These are phyloP conservation scores for Plasmodium gaboni DNA, from an alignment of 169 alveolate genomes.

Conservation along the genomic window DNA sequence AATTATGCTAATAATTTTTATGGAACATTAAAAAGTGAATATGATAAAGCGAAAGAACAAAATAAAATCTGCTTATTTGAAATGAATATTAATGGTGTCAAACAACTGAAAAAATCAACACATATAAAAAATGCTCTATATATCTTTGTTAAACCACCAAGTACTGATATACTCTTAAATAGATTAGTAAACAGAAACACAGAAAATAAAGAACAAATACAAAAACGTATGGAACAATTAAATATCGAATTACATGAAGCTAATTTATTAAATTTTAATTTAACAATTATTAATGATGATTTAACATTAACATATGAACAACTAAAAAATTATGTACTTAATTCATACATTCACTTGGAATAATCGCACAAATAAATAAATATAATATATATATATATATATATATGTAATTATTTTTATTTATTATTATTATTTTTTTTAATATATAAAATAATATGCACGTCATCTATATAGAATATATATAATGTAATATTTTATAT, in stretches of 20 bases:
- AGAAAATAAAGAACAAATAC: constrained; percentile 87
- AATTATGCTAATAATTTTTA: constrained; percentile 89
- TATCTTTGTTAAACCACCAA: constrained; percentile 87
- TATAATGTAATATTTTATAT: too few relatives aligned
- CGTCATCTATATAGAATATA: too few relatives aligned
- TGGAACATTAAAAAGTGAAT: constrained; percentile 88
- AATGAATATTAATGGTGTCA: constrained; percentile 92
- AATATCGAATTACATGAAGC: constrained; percentile 87
- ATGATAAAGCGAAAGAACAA: constrained; percentile 79
- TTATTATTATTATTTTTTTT: not conserved
- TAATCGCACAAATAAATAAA: not conserved
- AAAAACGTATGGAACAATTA: constrained; percentile 88
- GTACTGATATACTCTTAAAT: constrained; percentile 79
- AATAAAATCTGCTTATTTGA: constrained; percentile 90
- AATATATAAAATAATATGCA: too few relatives aligned
- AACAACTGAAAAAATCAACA: constrained; percentile 77
- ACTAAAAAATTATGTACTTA: constrained; percentile 11
- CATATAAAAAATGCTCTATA: constrained; percentile 77
- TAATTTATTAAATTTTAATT: constrained; percentile 42
- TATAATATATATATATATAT: not conserved
- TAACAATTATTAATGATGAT: constrained; percentile 69
- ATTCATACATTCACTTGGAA: constrained; percentile 12
- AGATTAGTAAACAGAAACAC: constrained; percentile 91
- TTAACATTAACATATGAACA: constrained; percentile 54
- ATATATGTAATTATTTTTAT: not conserved